Conservation (phyloP, 2,329 filamentous ascomycete species). For the Clarireedia sp. region DNA sequence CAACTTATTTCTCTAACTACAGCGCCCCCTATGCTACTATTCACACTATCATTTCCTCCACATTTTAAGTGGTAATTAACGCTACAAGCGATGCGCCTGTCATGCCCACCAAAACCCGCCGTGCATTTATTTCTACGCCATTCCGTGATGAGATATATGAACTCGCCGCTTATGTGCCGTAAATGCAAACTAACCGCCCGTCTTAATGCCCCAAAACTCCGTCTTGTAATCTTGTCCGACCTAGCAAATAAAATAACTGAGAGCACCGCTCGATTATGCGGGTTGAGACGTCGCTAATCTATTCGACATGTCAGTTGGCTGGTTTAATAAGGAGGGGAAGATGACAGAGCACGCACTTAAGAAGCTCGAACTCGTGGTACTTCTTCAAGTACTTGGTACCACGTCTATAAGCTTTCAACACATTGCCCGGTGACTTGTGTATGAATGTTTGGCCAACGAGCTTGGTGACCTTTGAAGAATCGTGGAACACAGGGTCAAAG, state of each 20-base stretch:
- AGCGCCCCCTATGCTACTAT: too few relatives aligned
- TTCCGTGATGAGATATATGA: neutral
- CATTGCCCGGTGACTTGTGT: slow-evolving; percentile 39
- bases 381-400: slow-evolving; percentile 58
- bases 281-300: neutral
- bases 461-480: slow-evolving; percentile 54
- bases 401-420: slow-evolving; percentile 68
- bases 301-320: neutral
- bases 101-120: too few relatives aligned
- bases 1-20: too few relatives aligned
- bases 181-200: neutral
- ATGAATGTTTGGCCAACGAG: slow-evolving; percentile 44
- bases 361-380: slow-evolving; percentile 70
- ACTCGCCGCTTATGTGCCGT: neutral
- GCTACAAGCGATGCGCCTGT: too few relatives aligned
- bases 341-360: slow-evolving; percentile 41
- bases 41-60: too few relatives aligned
- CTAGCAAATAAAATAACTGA: neutral
- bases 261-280: neutral
- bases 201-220: neutral
- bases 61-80: too few relatives aligned
- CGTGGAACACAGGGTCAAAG: slow-evolving; percentile 79
- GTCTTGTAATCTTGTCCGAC: neutral
- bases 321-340: neutral
- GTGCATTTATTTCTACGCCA: too few relatives aligned